A percentile compares a stretch with the other conserved stretches of the same genome.
Conservation (phyloP, 2,329 filamentous ascomycete genomes). For the Graphilbum sp. region DNA sequence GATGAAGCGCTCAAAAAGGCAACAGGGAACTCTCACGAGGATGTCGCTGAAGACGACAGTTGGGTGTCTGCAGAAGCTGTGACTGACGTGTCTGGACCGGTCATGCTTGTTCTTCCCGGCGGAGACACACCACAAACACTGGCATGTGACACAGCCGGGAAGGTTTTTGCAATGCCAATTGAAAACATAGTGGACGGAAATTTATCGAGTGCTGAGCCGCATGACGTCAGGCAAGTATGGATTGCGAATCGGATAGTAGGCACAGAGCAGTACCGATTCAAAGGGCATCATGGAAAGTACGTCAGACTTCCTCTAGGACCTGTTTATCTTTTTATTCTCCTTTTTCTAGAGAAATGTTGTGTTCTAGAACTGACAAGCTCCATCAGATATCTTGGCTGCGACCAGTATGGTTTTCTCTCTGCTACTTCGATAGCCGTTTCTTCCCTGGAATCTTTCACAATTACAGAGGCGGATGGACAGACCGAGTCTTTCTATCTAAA, state of each 20-base stretch:
- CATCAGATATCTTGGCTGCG: slow-evolving; percentile 63
- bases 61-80: slow-evolving; percentile 76
- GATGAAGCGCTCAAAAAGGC: slow-evolving; percentile 19
- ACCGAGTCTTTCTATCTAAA: slow-evolving; percentile 58
- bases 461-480: slow-evolving; percentile 43
- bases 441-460: slow-evolving; percentile 63
- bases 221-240: slow-evolving; percentile 94
- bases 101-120: slow-evolving; percentile 69
- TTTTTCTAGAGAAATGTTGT: too few species aligned
- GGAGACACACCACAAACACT: slow-evolving; percentile 57
- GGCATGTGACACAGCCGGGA: slow-evolving; percentile 72
- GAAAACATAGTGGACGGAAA: slow-evolving; percentile 83
- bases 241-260: slow-evolving; percentile 71
- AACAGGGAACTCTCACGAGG: slow-evolving; percentile 20
- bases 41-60: slow-evolving; percentile 53
- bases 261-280: slow-evolving; percentile 69
- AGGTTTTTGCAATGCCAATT: slow-evolving; percentile 64
- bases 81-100: slow-evolving; percentile 62
- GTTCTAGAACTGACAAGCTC: slow-evolving; percentile 5
- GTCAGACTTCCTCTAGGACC: slow-evolving; percentile 9
- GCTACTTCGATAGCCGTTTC: slow-evolving; percentile 71
- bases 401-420: slow-evolving; percentile 63
- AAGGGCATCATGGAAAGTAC: slow-evolving; percentile 74
- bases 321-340: too few species aligned
- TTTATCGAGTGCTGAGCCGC: slow-evolving; percentile 73